A percentile compares a stretch with the other conserved stretches of the same genome.
Evolutionary conservation across 2,329 filamentous ascomycete genomes (phyloP).

Genomic region (Teratosphaeriaceae sp.): DNA sequence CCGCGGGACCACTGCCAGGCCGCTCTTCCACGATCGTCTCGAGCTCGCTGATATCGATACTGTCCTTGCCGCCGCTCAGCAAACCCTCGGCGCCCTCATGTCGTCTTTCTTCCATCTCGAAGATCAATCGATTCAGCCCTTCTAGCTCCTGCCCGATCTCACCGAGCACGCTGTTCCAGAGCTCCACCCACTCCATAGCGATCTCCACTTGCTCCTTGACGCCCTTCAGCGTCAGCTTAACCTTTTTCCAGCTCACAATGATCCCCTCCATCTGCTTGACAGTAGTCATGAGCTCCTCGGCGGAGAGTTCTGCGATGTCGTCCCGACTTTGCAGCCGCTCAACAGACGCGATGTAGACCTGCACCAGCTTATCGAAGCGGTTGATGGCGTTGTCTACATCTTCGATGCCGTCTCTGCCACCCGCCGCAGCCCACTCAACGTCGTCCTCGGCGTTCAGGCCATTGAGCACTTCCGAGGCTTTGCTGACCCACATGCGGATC

Average conservation of each 20-base stretch:
- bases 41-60: constrained; percentile 75
- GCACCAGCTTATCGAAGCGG: constrained; percentile 82
- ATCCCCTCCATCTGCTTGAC: constrained; percentile 88
- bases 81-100: constrained; percentile 71
- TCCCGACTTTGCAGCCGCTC: constrained; percentile 75
- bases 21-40: constrained; percentile 91
- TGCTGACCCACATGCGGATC: constrained; percentile 88
- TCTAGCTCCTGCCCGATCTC: constrained; percentile 90
- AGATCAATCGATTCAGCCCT: constrained; percentile 71
- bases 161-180: constrained; percentile 89
- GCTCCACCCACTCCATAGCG: constrained; percentile 97
- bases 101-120: constrained; percentile 95
- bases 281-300: constrained; percentile 64
- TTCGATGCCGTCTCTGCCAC: constrained; percentile 72
- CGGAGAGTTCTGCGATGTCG: constrained; percentile 66
- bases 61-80: constrained; percentile 41
- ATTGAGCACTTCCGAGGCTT: constrained; percentile 80
- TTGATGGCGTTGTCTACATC: constrained; percentile 64
- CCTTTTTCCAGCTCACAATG: constrained; percentile 74
- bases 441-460: constrained; percentile 94
- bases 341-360: constrained; percentile 90
- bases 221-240: constrained; percentile 67
- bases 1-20: constrained; percentile 46
- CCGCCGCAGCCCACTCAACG: constrained; percentile 90
- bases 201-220: constrained; percentile 91